Percentiles rank a stretch among this genome's conserved stretches.
Evolutionary conservation across 1,284 basidiomycete species (phyloP).

Genomic region (Sanghuangporus baumii): DNA sequence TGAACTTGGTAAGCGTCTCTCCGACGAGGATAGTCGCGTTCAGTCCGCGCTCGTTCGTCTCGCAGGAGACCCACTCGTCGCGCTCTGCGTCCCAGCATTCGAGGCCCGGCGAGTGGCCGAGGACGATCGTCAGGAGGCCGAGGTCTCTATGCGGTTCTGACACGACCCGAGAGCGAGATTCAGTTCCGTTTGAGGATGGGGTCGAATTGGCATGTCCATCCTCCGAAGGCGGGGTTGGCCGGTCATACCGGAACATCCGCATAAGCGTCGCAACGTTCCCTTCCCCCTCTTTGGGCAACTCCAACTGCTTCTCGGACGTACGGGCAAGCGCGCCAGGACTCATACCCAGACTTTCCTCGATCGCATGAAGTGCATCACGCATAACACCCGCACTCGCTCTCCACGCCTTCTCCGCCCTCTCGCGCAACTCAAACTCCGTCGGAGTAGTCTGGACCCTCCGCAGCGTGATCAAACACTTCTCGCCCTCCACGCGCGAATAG

Average conservation of each 20-base stretch:
- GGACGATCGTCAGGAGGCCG: slow-evolving; percentile 28
- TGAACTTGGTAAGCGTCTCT: slow-evolving; percentile 26
- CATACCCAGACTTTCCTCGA: slow-evolving; percentile 26
- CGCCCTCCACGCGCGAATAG: slow-evolving; percentile 25
- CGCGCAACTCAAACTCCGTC: slow-evolving; percentile 13
- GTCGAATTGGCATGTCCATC: background rate
- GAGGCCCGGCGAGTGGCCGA: slow-evolving; percentile 27
- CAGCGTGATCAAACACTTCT: slow-evolving; percentile 28
- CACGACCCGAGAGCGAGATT: slow-evolving; percentile 21
- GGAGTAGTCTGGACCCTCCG: slow-evolving; percentile 20
- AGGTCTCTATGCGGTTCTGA: slow-evolving; percentile 28
- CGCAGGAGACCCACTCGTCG: slow-evolving; percentile 25
- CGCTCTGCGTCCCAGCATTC: slow-evolving; percentile 23
- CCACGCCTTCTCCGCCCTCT: slow-evolving; percentile 22
- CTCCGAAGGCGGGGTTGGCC: slow-evolving; percentile 3
- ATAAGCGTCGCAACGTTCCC: slow-evolving; percentile 24
- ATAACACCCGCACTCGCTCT: slow-evolving; percentile 23
- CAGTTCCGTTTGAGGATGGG: background rate
- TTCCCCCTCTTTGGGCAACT: slow-evolving; percentile 18
- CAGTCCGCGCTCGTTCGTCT: slow-evolving; percentile 23
- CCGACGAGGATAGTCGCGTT: slow-evolving; percentile 27
- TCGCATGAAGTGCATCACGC: slow-evolving; percentile 19
- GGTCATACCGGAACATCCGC: slow-evolving; percentile 27
- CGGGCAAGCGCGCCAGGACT: slow-evolving; percentile 18
- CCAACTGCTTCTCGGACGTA: slow-evolving; percentile 20